Conservation (phyloP, 2,329 filamentous ascomycete species). For the Penicillium polonicum region DNA sequence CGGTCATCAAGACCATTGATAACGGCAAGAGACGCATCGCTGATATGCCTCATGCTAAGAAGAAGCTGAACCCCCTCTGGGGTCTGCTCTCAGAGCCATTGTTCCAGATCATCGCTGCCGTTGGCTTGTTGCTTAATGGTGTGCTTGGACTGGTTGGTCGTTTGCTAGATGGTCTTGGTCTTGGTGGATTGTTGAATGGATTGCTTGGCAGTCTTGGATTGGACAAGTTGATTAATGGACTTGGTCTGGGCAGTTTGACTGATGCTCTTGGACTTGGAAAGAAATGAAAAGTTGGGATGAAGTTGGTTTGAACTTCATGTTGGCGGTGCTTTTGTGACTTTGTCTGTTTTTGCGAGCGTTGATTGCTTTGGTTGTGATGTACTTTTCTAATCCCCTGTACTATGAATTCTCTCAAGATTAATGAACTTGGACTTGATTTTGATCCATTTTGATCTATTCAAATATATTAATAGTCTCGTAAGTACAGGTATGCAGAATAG, state of each 20-base stretch:
- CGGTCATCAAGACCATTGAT: constrained; percentile 79
- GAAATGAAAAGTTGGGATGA: constrained; percentile 38
- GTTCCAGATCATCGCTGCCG: constrained; percentile 88
- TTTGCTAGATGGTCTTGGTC: constrained; percentile 74
- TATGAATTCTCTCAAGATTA: neutral
- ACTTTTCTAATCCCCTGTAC: neutral
- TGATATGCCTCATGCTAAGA: constrained; percentile 92
- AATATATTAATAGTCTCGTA: constrained; percentile 11
- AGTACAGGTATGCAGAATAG: constrained; percentile 5
- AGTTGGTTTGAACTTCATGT: neutral
- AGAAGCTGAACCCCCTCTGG: constrained; percentile 91
- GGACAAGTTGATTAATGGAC: constrained; percentile 49
- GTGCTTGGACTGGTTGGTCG: constrained; percentile 82
- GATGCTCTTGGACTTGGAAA: constrained; percentile 48
- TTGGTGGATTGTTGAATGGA: constrained; percentile 77
- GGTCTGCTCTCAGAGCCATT: constrained; percentile 70
- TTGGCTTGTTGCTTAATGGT: constrained; percentile 77
- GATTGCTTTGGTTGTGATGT: neutral
- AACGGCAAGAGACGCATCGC: constrained; percentile 83
- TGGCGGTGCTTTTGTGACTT: neutral
- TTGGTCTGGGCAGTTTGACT: constrained; percentile 53
- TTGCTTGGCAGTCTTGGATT: constrained; percentile 72
- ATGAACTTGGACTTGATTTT: neutral
- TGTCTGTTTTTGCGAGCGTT: constrained; percentile 1
- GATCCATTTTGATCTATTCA: constrained; percentile 9